Conservation (phyloP, 805 yeast species). For the Starmerella geochares region DNA sequence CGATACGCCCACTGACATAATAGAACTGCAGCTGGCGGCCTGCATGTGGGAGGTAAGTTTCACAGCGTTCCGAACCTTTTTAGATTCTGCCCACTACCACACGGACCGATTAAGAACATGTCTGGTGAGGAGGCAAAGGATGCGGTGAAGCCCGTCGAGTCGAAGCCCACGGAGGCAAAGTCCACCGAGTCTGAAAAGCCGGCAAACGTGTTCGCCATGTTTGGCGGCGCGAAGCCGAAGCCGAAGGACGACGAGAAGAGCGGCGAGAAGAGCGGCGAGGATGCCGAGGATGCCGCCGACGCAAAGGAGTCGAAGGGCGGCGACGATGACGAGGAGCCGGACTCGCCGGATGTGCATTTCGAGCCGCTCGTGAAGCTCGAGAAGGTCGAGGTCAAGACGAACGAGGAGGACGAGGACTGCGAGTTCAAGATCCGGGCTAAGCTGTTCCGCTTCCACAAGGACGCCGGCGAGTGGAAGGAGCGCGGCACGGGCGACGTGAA, state of each 20-base stretch:
- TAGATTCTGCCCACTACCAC: neutral
- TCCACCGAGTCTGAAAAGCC: neutral
- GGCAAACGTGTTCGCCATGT: constrained; percentile 76
- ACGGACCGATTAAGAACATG: constrained; percentile 4
- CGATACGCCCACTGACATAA: constrained; percentile 7
- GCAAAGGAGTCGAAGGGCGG: constrained; percentile 30
- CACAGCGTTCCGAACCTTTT: neutral
- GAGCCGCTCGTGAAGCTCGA: constrained; percentile 93
- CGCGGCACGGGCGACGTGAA: constrained; percentile 98
- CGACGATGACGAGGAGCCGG: constrained; percentile 53
- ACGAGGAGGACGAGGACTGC: constrained; percentile 82
- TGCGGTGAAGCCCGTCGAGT: constrained; percentile 3
- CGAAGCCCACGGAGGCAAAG: constrained; percentile 2
- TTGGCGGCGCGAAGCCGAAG: constrained; percentile 79
- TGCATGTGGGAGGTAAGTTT: neutral
- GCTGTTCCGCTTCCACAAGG: constrained; percentile 64
- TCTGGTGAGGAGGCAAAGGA: constrained; percentile 21
- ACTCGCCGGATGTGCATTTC: constrained; percentile 78
- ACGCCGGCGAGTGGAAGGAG: constrained; percentile 84
- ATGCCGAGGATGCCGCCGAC: constrained; percentile 44
- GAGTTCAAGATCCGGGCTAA: constrained; percentile 84
- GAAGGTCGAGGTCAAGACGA: constrained; percentile 91
- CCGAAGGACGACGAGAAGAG: constrained; percentile 34
- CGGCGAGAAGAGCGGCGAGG: constrained; percentile 53
- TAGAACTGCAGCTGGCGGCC: neutral